Evolutionary conservation across 305 asterid genomes (phyloP).

Genomic region (Fraxinus albicans): DNA sequence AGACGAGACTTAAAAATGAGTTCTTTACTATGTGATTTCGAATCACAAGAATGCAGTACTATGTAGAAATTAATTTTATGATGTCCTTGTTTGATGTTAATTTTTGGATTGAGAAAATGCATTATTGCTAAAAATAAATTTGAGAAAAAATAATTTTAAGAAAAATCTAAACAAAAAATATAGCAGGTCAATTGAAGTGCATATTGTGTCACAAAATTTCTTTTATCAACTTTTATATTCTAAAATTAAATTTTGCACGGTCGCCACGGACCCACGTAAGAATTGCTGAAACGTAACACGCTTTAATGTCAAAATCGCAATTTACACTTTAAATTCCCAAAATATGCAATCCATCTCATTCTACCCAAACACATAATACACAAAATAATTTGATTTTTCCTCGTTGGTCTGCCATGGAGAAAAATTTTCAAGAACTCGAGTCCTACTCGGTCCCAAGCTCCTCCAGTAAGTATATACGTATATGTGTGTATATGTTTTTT

Average conservation of each 20-base stretch:
- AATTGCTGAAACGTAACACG: background rate
- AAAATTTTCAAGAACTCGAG: conserved; percentile 54
- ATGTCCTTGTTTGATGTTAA: background rate
- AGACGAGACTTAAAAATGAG: background rate
- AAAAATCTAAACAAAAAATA: background rate
- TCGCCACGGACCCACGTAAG: background rate
- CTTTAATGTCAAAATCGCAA: background rate
- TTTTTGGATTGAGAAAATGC: background rate
- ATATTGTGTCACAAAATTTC: background rate
- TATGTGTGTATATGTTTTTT: background rate
- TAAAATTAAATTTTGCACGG: background rate
- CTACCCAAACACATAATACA: background rate
- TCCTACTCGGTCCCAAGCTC: conserved; percentile 86
- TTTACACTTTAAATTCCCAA: background rate
- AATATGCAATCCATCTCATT: background rate
- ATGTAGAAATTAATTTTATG: background rate
- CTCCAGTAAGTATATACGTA: conserved; percentile 57
- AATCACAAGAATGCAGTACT: background rate
- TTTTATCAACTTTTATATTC: background rate
- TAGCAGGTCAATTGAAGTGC: background rate
- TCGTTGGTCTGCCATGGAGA: conserved; percentile 39
- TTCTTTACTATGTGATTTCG: background rate
- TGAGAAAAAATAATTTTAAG: background rate
- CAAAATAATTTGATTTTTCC: background rate
- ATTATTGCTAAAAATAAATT: background rate